Conservation (phyloP, 805 yeast genomes). For the Yamadazyma phyllophila region DNA sequence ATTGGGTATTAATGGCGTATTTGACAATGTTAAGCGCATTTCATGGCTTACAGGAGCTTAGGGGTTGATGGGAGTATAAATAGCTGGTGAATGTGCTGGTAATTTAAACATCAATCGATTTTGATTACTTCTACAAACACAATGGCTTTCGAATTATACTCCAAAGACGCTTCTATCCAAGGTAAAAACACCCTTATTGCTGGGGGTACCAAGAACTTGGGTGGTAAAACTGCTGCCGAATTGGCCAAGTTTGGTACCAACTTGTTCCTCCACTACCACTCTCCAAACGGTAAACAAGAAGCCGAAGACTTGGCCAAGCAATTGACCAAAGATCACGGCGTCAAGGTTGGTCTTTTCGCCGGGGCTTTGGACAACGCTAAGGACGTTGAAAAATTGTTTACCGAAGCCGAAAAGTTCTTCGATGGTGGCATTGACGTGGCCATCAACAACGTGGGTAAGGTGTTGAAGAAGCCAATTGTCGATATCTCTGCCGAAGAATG, state of each 20-base stretch:
- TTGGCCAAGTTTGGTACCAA: slow-evolving; percentile 55
- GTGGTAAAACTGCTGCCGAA: slow-evolving; percentile 50
- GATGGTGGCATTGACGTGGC: slow-evolving; percentile 57
- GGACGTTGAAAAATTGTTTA: slow-evolving; percentile 46
- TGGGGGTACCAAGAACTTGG: slow-evolving; percentile 64
- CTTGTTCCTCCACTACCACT: slow-evolving; percentile 55
- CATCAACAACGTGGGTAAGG: slow-evolving; percentile 67
- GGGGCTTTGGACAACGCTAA: slow-evolving; percentile 43
- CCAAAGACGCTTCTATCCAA: slow-evolving; percentile 18
- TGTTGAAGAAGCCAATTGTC: slow-evolving; percentile 56
- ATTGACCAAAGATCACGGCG: slow-evolving; percentile 26
- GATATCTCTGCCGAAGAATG: slow-evolving; percentile 56
- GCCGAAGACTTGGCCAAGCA: slow-evolving; percentile 31
- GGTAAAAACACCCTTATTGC: slow-evolving; percentile 56
- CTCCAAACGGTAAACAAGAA: slow-evolving; percentile 39
- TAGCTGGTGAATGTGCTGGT: not conserved
- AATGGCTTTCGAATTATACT: slow-evolving; percentile 11
- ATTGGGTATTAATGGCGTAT: too few relatives aligned
- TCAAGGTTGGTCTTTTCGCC: slow-evolving; percentile 42
- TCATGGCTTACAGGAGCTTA: too few relatives aligned
- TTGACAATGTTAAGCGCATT: too few relatives aligned
- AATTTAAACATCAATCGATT: not conserved
- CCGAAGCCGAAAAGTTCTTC: slow-evolving; percentile 39
- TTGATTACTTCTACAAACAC: not conserved
- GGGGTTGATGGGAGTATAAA: not conserved